A percentile compares a stretch with the other conserved stretches of the same genome.
These are phyloP conservation scores for Elsinoe necatrix DNA, from an alignment of 2,329 filamentous ascomycete genomes.

Conservation along the genomic window DNA sequence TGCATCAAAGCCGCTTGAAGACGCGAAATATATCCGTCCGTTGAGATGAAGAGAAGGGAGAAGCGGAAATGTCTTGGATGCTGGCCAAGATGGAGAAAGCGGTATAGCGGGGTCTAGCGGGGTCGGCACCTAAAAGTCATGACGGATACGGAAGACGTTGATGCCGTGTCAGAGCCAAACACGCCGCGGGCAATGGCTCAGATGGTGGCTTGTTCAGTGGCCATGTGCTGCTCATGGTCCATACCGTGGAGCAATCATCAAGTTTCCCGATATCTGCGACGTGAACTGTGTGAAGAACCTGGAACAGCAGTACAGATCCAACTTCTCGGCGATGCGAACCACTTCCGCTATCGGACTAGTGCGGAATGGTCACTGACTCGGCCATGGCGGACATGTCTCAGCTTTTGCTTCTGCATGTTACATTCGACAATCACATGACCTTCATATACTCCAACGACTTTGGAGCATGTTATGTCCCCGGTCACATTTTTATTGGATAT, in stretches of 20 bases:
- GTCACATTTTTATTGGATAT: neutral
- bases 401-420: too few relatives aligned
- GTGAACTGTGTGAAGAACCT: neutral
- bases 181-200: neutral
- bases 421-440: too few relatives aligned
- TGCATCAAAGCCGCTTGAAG: neutral
- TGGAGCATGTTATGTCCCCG: neutral
- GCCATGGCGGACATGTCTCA: neutral
- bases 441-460: too few relatives aligned
- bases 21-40: neutral
- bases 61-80: constrained; percentile 10
- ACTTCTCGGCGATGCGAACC: neutral
- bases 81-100: constrained; percentile 6
- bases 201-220: too few relatives aligned
- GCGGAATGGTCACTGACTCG: neutral
- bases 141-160: neutral
- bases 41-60: neutral
- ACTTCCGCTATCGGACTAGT: neutral
- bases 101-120: constrained; percentile 6
- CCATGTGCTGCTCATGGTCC: too few relatives aligned
- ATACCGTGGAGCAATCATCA: too few relatives aligned
- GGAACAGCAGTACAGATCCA: neutral
- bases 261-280: neutral
- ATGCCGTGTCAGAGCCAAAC: neutral
- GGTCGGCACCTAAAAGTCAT: neutral